phyloP scores from a whole-genome alignment of 805 yeast species.

The Pichia kluyveri region DNA sequence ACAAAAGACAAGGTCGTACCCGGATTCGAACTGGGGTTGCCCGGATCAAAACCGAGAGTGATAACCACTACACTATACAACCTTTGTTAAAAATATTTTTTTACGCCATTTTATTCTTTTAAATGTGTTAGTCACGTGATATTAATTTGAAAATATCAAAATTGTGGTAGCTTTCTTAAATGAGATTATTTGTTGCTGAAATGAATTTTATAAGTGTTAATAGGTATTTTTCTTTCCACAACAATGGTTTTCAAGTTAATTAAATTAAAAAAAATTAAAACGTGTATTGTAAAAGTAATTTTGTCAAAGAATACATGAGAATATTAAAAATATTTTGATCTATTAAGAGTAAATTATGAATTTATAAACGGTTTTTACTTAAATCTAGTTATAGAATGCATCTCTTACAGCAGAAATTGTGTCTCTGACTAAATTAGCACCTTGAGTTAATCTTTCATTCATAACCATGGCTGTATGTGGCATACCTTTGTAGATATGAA shows the following conservation, averaged over 20 bases:
- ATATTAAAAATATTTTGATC: no score
- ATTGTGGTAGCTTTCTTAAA: no score
- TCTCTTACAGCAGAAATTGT: conserved; percentile 23
- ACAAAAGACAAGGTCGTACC: conserved; percentile 50
- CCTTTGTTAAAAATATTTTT: conserved; percentile 11
- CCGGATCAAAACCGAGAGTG: conserved; percentile 77
- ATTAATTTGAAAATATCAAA: no score
- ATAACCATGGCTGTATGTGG: conserved; percentile 45
- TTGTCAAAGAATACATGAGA: no score
- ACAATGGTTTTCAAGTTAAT: no score
- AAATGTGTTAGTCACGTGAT: no score
- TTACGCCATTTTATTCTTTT: no score
- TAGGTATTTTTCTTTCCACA: no score
- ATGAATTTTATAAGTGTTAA: no score
- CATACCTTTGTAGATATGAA: conserved; percentile 31
- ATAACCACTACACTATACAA: conserved; percentile 71
- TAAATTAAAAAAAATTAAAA: no score
- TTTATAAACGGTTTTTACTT: not conserved
- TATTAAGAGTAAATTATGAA: not conserved
- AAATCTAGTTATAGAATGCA: conserved; percentile 17
- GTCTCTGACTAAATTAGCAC: conserved; percentile 26
- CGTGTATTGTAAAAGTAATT: no score
- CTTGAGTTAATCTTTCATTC: conserved; percentile 31
- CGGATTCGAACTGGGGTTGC: conserved; percentile 83
- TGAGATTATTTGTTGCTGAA: no score